phyloP scores from a whole-genome alignment of 805 yeast genomes.

The Peterozyma xylosa region DNA sequence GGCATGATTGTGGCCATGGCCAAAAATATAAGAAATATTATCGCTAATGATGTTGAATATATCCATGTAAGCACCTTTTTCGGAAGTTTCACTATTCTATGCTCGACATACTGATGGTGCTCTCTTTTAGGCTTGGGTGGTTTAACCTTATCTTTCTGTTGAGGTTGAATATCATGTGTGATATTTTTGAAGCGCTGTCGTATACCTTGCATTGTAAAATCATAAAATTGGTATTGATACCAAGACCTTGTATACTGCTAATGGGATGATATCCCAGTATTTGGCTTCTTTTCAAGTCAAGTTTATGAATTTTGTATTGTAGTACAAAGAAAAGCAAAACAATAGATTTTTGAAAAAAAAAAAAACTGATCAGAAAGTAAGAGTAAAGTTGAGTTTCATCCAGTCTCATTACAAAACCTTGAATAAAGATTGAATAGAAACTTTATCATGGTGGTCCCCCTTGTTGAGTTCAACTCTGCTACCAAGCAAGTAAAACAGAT shows the following conservation, averaged over 20 bases:
- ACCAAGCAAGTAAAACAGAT: constrained; percentile 30
- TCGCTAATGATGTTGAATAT: constrained; percentile 34
- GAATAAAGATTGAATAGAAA: no score
- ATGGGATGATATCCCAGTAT: no score
- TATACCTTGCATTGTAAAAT: not conserved
- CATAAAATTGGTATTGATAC: no score
- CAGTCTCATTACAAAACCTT: no score
- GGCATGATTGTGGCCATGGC: constrained; percentile 70
- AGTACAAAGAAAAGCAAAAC: no score
- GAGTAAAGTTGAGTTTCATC: not conserved
- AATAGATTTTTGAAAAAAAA: not conserved
- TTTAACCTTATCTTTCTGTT: constrained; percentile 1
- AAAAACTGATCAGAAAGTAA: not conserved
- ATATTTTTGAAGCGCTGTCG: constrained; percentile 5
- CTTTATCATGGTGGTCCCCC: not conserved
- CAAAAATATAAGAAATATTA: constrained; percentile 33
- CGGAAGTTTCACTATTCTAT: constrained; percentile 9
- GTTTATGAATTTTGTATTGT: no score
- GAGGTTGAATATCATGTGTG: constrained; percentile 3
- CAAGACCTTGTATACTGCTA: no score
- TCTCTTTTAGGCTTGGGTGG: not conserved
- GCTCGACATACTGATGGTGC: not conserved
- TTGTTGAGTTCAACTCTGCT: constrained; percentile 9
- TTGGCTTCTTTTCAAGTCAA: not conserved
- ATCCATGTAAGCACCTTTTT: constrained; percentile 27